These are phyloP conservation scores for Aureobasidium sp. DNA, from an alignment of 2,329 filamentous ascomycete genomes.

Conservation along the genomic window DNA sequence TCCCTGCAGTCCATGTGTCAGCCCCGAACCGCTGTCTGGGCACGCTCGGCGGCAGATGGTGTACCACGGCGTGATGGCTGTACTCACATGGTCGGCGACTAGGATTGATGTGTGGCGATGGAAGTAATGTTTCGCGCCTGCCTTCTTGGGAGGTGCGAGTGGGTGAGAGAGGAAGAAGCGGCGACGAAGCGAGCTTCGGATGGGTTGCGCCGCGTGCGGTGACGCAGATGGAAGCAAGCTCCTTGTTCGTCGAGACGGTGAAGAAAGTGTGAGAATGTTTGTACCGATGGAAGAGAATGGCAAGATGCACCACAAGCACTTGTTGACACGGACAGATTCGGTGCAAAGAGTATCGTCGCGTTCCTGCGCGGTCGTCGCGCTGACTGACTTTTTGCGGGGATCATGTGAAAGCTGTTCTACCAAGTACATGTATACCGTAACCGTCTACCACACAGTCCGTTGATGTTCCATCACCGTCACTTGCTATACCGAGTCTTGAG, in stretches of 20 bases:
- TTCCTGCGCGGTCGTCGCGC: neutral
- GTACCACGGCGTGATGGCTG: no score
- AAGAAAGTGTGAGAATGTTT: neutral
- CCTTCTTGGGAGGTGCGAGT: neutral
- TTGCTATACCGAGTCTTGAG: neutral
- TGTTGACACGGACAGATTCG: neutral
- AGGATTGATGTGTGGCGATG: neutral
- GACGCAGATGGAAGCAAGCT: neutral
- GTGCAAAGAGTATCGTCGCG: conserved; percentile 3
- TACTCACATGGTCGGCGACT: neutral
- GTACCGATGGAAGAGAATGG: neutral
- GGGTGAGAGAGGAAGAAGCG: neutral
- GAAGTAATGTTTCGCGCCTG: neutral
- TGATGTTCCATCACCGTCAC: no score
- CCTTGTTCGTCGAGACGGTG: neutral
- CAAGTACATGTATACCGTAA: no score
- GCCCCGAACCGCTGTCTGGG: neutral
- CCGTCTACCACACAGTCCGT: no score
- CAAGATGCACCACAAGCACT: neutral
- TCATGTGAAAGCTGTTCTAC: neutral
- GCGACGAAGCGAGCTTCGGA: neutral
- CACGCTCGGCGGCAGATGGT: neutral
- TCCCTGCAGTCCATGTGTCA: conserved; percentile 46
- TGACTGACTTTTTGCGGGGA: neutral
- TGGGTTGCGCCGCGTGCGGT: neutral